Base-by-base conservation (phyloP, 495 filamentous ascomycete genomes). In the Aspergillus indologenus region DNA sequence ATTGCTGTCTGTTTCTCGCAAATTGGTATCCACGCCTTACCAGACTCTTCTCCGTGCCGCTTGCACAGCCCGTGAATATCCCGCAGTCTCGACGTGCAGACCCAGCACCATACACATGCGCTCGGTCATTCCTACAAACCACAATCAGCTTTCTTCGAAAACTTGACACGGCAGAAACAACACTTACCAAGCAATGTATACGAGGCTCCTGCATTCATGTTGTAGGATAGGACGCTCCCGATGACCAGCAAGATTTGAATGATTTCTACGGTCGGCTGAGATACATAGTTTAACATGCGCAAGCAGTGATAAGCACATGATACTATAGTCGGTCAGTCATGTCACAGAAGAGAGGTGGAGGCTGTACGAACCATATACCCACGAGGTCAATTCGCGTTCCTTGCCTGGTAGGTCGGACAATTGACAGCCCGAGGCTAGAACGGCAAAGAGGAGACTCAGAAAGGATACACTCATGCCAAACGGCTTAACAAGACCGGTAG, bases 361-460 rank as follows among this genome's bases (percentile, higher is more conserved):
- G 7, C 12, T 18, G 44, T 43, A 68, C 79, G 43, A 58, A 83
- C 80, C 71, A 65, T 85, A 85, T 65, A 85, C 79, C 69, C 84
- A 83, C 26, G 83, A 86, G 15, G 81, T 84, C 68, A 85, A 66
- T 61, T 85, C 81, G 34, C 82, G 68, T 57, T 85, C 78, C 46
- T 74, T 79, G 26, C 75, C 73, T 5, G 88, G 81, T 6, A 87
- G 77, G 63, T 86, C 83, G 17, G 88, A 88, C 63, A 88, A 87
- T 70, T 95, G 90, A 19, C 85, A 88, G 9, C 89, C 89, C 34
- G 89, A 90, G 0, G 89, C 90, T 45, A 95, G 79, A 6, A 90
- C 86, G 20, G 89, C 89, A 71, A 95, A 93, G 8, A 92, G 70
- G 53, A 78, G 64, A 56, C 70, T 74, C 56, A 72, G 67, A 55